Evolutionary conservation across 495 filamentous ascomycete species (phyloP), one percentile per base, ranked within the genome.

Genomic region (Massariosphaeria phaeospora): DNA sequence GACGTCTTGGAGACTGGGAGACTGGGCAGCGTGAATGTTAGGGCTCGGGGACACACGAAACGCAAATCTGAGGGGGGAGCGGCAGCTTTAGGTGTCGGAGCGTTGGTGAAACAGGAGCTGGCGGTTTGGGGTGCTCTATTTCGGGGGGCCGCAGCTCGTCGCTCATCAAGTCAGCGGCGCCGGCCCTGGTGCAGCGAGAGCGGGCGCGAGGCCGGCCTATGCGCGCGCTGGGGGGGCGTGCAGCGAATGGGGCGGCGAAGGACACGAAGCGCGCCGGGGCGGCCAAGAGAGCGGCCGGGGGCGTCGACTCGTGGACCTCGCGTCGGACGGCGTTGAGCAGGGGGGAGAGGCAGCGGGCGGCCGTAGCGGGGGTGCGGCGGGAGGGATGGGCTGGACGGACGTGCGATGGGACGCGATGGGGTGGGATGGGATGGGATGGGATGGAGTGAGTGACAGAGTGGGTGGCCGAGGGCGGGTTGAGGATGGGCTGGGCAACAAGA

Each of bases 71-170:
- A 62, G 49, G 55, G 62, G 62, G 62, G 54, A 57, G 44, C 5
- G 50, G 50, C 36, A 44, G 59, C 54, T 62, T 62, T 59, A 62
- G 57, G 41, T 58, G 58, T 62, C 53, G 44, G 62, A 59, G 59
- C 51, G 54, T 40, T 61, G 58, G 54, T 65, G 59, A 65, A 65
- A 65, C 62, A 65, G 59, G 58, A 59, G 51, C 48, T 59, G 56
- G 62, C 30, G 24, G 58, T 62, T 65, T 62, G 40, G 50, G 53
- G 52, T 25, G 53, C 48, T 53, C 61, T 57, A 64, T 56, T 52
- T 30, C 20, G 34, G 34, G 5, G 38, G 55, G 50, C 30, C 35
- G 13, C 35, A 11, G 38, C 47, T 39, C 55, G 17, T 35, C 18
- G 43, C 35, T 18, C n/a, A 18, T 15, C 40, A 44, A 44, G 55